Evolutionary conservation across 306 rosid species (phyloP).

Genomic region (Trifolium repens): DNA sequence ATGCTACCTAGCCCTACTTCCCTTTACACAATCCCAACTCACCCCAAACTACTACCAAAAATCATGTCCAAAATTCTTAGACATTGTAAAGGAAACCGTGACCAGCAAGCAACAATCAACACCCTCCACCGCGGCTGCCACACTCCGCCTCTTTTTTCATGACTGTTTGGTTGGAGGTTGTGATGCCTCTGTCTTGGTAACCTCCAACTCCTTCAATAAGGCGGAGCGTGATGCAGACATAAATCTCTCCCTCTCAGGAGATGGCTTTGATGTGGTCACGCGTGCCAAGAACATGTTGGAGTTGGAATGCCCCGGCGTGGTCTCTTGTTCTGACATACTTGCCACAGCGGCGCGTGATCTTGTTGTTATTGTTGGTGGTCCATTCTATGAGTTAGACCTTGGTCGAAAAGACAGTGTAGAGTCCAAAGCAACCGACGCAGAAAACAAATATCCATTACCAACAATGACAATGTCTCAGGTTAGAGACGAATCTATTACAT

Average conservation of each 20-base stretch:
- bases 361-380: conserved; percentile 47
- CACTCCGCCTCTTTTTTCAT: conserved; percentile 57
- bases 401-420: conserved; percentile 52
- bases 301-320: conserved; percentile 50
- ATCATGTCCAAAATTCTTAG: conserved; percentile 53
- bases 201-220: conserved; percentile 43
- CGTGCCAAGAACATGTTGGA: conserved; percentile 49
- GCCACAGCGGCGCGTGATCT: conserved; percentile 45
- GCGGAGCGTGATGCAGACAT: conserved; percentile 50
- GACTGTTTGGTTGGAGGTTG: conserved; percentile 59
- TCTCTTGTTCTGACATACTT: conserved; percentile 58
- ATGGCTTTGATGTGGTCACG: conserved; percentile 53
- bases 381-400: conserved; percentile 34
- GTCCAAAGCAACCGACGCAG: conserved; percentile 13
- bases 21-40: conserved; percentile 43
- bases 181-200: conserved; percentile 58
- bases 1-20: conserved; percentile 26
- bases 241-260: conserved; percentile 52
- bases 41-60: conserved; percentile 50
- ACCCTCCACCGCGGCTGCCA: conserved; percentile 38
- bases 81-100: conserved; percentile 27
- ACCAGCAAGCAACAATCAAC: conserved; percentile 32
- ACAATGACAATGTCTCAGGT: conserved; percentile 47
- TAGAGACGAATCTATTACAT: background rate
- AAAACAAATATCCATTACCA: conserved; percentile 34